These are phyloP conservation scores for Pythium dissotocum DNA, from an alignment of 352 stramenopile species.

Conservation along the genomic window DNA sequence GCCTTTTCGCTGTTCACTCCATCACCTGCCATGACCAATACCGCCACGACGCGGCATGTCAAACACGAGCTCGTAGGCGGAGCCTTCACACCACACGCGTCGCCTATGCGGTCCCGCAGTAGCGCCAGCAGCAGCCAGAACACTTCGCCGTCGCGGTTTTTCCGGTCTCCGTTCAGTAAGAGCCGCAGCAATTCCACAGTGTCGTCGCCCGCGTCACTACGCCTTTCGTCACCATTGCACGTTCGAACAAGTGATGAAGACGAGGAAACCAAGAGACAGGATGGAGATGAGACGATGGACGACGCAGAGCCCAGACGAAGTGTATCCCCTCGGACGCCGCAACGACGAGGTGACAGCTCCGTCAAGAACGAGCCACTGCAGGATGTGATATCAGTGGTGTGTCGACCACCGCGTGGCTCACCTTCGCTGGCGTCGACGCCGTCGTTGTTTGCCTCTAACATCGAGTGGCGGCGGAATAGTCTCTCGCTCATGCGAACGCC, in stretches of 20 bases:
- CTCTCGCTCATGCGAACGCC: slow-evolving; percentile 29
- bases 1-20: slow-evolving; percentile 59
- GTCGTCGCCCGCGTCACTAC: slow-evolving; percentile 7
- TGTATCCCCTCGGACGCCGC: slow-evolving; percentile 13
- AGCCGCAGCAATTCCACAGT: slow-evolving; percentile 15
- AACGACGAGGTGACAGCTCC: background rate
- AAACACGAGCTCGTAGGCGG: slow-evolving; percentile 11
- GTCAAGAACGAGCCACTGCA: slow-evolving; percentile 21
- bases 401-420: slow-evolving; percentile 3
- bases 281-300: background rate
- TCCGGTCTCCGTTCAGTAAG: slow-evolving; percentile 60
- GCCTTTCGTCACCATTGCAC: slow-evolving; percentile 3
- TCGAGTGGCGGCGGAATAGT: slow-evolving; percentile 26
- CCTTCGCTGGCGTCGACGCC: slow-evolving; percentile 13
- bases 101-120: slow-evolving; percentile 1
- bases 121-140: slow-evolving; percentile 5
- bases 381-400: slow-evolving; percentile 7
- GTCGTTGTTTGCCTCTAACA: slow-evolving; percentile 12
- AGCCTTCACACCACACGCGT: slow-evolving; percentile 20
- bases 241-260: background rate
- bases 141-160: slow-evolving; percentile 72
- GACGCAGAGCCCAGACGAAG: slow-evolving; percentile 12
- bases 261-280: background rate
- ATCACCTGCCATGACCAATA: slow-evolving; percentile 36
- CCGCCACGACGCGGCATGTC: slow-evolving; percentile 10